Evolutionary conservation across 768 basidiomycete genomes (phyloP), one percentile per base, ranked within the genome.

Genomic region (Rickenella mellea): DNA sequence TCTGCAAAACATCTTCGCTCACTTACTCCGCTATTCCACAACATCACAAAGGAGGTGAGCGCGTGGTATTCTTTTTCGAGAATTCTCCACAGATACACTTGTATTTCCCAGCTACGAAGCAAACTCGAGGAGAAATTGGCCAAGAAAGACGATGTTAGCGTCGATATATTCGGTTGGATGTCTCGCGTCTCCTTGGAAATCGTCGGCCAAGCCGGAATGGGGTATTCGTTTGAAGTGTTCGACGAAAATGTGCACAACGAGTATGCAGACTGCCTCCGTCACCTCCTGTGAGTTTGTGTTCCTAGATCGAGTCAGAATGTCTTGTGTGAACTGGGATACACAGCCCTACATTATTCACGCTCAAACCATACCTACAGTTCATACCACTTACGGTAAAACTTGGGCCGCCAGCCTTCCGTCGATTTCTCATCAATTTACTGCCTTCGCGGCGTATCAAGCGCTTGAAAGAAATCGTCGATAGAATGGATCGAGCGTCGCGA

Each of bases 181-280:
- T 51, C 65, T 15, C 62, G 72, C 7, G 57, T 64, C 15, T 69
- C 72, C n/a, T 58, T 74, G 10, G 71, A 75, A 45, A 54, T 73
- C 32, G 64, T 75, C 31, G 71, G 69, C 3, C 70, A 68, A 55
- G 65, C 65, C n/a, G 70, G 73, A 4, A 57, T 75, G 21, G 67
- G 66, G 0, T 58, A 56, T 32, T 62, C 64, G 1, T 66, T 66
- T 38, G 63, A 66, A 11, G 56, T 54, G 2, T 45, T 65, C 1
- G 52, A 62, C 11, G 17, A 51, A 4, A 39, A 43, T 17, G 52
- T 51, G 19, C 49, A 52, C 28, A 56, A 53, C 31, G 50, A 51
- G 6, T 64, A 64, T 42, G 44, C 55, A 11, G 47, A 56, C 6
- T 55, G 60, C 1, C 52, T 68, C 20, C 48, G 50, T 26, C 46